Evolutionary conservation across 2,329 filamentous ascomycete species (phyloP), one percentile per base, ranked within the genome.

Genomic region (Xylariaceae sp.): DNA sequence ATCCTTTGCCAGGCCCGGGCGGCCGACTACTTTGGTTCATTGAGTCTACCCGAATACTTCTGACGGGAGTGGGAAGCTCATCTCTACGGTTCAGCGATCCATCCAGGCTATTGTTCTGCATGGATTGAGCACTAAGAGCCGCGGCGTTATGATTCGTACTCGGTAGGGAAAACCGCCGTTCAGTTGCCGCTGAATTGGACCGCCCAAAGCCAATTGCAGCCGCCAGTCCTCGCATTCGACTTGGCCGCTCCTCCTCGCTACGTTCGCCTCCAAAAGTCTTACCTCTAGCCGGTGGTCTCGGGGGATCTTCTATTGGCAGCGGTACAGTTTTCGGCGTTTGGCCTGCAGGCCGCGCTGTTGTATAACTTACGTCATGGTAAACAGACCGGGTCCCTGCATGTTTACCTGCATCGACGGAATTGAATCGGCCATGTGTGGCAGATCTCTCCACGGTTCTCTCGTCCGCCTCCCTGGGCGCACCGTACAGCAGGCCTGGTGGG

Each of bases 401-500:
- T 19, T 53, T 54, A 37, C 39, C 37, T 34, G 43, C 48, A 29
- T 47, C 50, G 19, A 21, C 15, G 10, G 40, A 30, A 22, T 58
- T 52, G 34, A 62, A 61, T 32, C 61, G 61, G 16, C 65, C 54
- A 29, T 65, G 63, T n/a, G 67, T 57, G 5, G 66, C 62, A 50
- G 67, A 67, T 53, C 63, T 70, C 34, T 70, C 71, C 49, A 65
- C 62, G 53, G 67, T 65, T 51, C 63, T 70, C 30, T 70, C 71
- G 50, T 78, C 76, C 2, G 72, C 71, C 29, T 77, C 75, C n/a
- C 64, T 66, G 34, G 75, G 71, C 21, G 67, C 66, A 47, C 67
- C 69, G 59, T 74, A 72, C 73, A 74, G 76, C 1, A 73, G 68
- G 46, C 83, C 79, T 1, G 81, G 79, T 0, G 78, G 80, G 2